Percentiles rank a stretch among this genome's conserved stretches.
These are phyloP conservation scores for Debaryomyces tyrocola DNA, from an alignment of 805 yeast species.

Conservation along the genomic window DNA sequence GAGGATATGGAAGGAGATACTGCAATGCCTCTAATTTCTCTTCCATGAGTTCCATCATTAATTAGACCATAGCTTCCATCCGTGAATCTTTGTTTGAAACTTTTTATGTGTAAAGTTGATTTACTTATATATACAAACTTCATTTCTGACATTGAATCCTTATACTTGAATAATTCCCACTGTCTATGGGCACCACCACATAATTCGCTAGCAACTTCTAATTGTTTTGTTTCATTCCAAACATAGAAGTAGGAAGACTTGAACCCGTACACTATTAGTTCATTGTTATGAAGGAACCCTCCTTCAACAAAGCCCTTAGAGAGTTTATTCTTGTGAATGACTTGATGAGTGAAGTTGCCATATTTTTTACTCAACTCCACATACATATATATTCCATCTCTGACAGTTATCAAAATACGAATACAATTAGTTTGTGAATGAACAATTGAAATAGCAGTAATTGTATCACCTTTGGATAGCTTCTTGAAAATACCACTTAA, in stretches of 20 bases:
- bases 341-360: conserved; percentile 12
- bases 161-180: conserved; percentile 55
- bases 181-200: conserved; percentile 94
- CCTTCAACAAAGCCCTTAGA: conserved; percentile 85
- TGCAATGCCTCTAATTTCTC: conserved; percentile 80
- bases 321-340: conserved; percentile 58
- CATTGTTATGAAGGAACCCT: conserved; percentile 40
- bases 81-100: conserved; percentile 17
- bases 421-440: conserved; percentile 17
- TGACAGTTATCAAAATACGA: conserved; percentile 50
- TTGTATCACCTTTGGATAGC: conserved; percentile 65
- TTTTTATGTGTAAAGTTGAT: conserved; percentile 44
- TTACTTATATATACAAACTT: conserved; percentile 60
- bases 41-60: conserved; percentile 78
- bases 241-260: conserved; percentile 73
- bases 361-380: conserved; percentile 13
- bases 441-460: conserved; percentile 52
- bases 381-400: conserved; percentile 65
- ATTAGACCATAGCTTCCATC: conserved; percentile 24
- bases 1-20: conserved; percentile 37
- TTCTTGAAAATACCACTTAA: conserved; percentile 43
- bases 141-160: conserved; percentile 23
- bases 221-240: conserved; percentile 78
- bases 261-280: conserved; percentile 73
- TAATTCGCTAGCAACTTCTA: conserved; percentile 63